Base-by-base conservation (phyloP, 768 basidiomycete species). In the Cubamyces lactineus region DNA sequence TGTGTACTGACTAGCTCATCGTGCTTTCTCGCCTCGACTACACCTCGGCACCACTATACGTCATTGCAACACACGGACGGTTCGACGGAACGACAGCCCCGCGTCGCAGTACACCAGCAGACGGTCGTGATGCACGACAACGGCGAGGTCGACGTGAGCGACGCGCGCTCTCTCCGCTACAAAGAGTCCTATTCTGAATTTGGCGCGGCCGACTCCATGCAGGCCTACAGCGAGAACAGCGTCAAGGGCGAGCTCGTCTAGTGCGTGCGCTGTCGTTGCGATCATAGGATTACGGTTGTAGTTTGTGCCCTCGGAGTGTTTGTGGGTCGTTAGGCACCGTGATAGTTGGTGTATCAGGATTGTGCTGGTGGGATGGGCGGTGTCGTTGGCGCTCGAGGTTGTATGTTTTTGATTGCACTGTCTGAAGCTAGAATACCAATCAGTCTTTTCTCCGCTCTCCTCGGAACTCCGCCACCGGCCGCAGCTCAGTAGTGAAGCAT, bases 41-140 rank as follows among this genome's bases (percentile, higher is more conserved):
- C n/a, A 30, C 28, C 3, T 30, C 8, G 3, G 28, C 8, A 3
- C 28, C 28, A 30, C 28, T 30, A 6, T 3, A 47, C 21, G n/a
- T 7, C 19, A 30, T 17, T 16, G 17, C 50, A n/a, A 16, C 7
- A 38, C 8, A 17, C 38, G 28, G 34, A n/a, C 28, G 11, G 34
- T n/a, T 39, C n/a, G 28, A 16, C 39, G 21, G 15, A 6, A 21
- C 26, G 13, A 16, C 34, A 59, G 57, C 57, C 57, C 7, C 50
- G 50, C 26, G 50, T 59, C 19, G 38, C 57, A 26, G 40, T 52
- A 17, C 49, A 51, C 41, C 57, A 59, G 57, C 49, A 59, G 41
- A 59, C 57, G 49, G 50, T 59, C 49, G 57, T 59, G 13, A 51
- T 52, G 42, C 49, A 30, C 57, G 57, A 59, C 43, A 34, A 52